Conservation (phyloP, 306 rosid genomes). For the Cicer yamashitae region DNA sequence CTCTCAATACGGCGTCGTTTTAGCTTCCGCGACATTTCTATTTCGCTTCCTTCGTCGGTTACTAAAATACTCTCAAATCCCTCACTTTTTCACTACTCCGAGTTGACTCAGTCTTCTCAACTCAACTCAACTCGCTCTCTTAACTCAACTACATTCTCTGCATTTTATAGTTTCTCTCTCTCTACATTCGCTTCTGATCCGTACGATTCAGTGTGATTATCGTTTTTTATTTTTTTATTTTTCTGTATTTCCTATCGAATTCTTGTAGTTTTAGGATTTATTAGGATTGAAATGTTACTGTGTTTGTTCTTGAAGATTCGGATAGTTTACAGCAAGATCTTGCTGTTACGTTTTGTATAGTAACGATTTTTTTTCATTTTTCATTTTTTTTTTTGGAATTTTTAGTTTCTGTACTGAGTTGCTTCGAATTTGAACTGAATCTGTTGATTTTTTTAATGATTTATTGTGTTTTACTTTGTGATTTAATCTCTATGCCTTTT, state of each 20-base stretch:
- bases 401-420: background rate
- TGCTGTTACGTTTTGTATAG: slow-evolving; percentile 33
- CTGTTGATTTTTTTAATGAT: slow-evolving; percentile 12
- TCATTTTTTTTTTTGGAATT: background rate
- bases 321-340: slow-evolving; percentile 61
- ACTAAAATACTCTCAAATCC: slow-evolving; percentile 35
- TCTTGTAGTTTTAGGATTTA: slow-evolving; percentile 13
- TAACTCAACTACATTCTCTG: slow-evolving; percentile 17
- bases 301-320: slow-evolving; percentile 9
- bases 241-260: background rate
- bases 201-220: slow-evolving; percentile 11
- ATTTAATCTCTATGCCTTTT: slow-evolving; percentile 32
- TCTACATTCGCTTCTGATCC: slow-evolving; percentile 38
- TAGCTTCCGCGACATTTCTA: slow-evolving; percentile 39
- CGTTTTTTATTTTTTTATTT: background rate
- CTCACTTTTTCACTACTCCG: slow-evolving; percentile 42
- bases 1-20: slow-evolving; percentile 48
- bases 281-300: slow-evolving; percentile 23
- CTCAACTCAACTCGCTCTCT: slow-evolving; percentile 38
- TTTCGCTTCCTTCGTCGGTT: slow-evolving; percentile 53
- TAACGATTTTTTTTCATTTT: background rate
- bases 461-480: background rate
- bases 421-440: slow-evolving; percentile 43
- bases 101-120: slow-evolving; percentile 49
- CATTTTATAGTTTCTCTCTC: slow-evolving; percentile 4